A percentile compares a stretch with the other conserved stretches of the same genome.
Evolutionary conservation across 495 filamentous ascomycete species (phyloP).

Genomic region (Annulohypoxylon moriforme): DNA sequence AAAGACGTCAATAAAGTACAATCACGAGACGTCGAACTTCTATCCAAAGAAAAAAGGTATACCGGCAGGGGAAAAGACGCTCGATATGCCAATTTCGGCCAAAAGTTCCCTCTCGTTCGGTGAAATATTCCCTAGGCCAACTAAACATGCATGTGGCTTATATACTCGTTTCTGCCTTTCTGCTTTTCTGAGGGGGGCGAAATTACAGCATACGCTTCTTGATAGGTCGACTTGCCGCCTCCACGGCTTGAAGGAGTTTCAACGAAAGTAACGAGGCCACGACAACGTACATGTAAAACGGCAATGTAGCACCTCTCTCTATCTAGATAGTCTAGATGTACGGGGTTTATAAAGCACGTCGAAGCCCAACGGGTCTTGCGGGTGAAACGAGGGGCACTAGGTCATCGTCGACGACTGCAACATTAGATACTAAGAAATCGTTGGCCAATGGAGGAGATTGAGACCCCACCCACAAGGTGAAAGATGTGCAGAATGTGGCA

Average conservation of each 20-base stretch:
- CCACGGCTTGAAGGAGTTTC: slow-evolving; percentile 26
- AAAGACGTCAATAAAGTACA: slow-evolving; percentile 27
- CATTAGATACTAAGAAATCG: slow-evolving; percentile 20
- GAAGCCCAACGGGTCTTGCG: slow-evolving; percentile 5
- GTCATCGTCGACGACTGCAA: slow-evolving; percentile 26
- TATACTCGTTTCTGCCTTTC: slow-evolving; percentile 1
- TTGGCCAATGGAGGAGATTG: slow-evolving; percentile 39
- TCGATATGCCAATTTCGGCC: neutral
- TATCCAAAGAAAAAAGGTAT: slow-evolving; percentile 15
- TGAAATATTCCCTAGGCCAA: neutral
- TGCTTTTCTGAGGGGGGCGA: neutral
- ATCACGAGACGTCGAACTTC: neutral
- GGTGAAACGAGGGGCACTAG: slow-evolving; percentile 40
- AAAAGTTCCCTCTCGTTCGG: neutral
- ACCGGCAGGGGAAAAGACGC: neutral
- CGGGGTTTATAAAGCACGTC: slow-evolving; percentile 16
- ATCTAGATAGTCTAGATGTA: slow-evolving; percentile 18
- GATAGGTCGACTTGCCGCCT: slow-evolving; percentile 39
- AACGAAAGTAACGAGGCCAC: slow-evolving; percentile 36
- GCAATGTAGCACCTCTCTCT: slow-evolving; percentile 23
- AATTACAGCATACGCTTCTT: neutral
- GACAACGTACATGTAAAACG: slow-evolving; percentile 37
- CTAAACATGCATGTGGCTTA: slow-evolving; percentile 12
- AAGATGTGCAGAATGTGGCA: slow-evolving; percentile 22
- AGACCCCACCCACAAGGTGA: slow-evolving; percentile 25